These are phyloP conservation scores for Metschnikowia vanudenii DNA, from an alignment of 805 yeast genomes.

Conservation along the genomic window DNA sequence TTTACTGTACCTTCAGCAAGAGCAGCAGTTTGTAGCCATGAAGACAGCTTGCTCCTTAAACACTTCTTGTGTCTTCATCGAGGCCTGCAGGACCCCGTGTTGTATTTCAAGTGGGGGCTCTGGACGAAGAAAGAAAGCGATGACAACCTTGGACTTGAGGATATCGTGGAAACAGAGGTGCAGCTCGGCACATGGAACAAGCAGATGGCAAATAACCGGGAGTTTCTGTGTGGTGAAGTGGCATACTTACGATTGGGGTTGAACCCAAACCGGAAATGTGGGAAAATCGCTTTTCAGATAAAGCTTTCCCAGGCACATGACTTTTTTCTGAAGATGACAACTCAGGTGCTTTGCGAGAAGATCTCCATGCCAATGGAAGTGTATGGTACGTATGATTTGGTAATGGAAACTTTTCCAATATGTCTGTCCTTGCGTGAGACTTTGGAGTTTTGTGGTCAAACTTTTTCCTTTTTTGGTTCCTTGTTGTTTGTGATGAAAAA, in stretches of 20 bases:
- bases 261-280: constrained; percentile 4
- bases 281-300: constrained; percentile 11
- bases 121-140: constrained; percentile 2
- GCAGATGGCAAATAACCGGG: not conserved
- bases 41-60: constrained; percentile 6
- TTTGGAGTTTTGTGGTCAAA: too few species aligned
- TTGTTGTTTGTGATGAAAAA: too few species aligned
- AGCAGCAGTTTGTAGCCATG: not conserved
- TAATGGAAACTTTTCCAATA: too few species aligned
- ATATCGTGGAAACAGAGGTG: constrained; percentile 7
- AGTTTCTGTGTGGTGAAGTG: not conserved
- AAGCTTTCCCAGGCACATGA: not conserved
- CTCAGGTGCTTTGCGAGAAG: constrained; percentile 1
- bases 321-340: constrained; percentile 4
- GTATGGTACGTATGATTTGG: not conserved
- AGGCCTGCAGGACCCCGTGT: not conserved
- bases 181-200: constrained; percentile 3
- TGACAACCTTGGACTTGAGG: not conserved
- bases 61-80: constrained; percentile 3
- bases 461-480: too few species aligned
- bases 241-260: constrained; percentile 7
- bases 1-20: constrained; percentile 1
- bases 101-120: constrained; percentile 14
- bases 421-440: too few species aligned
- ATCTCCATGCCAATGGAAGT: constrained; percentile 3